phyloP scores from a whole-genome alignment of 768 basidiomycete species.

The Multifurca ochricompacta region DNA sequence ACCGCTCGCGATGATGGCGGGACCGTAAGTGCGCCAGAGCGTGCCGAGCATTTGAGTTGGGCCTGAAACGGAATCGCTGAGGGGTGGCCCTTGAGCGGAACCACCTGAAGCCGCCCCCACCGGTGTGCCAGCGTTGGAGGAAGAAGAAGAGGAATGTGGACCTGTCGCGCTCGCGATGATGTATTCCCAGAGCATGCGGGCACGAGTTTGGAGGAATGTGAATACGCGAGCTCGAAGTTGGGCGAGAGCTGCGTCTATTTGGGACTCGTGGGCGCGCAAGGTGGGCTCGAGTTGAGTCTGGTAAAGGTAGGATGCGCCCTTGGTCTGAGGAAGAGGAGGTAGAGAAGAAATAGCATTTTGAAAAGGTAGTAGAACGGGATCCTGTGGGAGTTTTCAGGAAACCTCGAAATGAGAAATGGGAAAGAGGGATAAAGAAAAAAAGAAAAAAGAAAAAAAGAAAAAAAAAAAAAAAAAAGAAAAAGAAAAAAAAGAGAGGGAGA shows the following conservation, averaged over 20 bases:
- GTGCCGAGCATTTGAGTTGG: slow-evolving; percentile 58
- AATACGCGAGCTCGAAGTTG: slow-evolving; percentile 52
- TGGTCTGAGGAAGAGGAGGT: slow-evolving; percentile 84
- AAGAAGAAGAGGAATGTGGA: too few species aligned
- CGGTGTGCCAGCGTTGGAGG: slow-evolving; percentile 15
- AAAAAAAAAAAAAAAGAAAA: background rate
- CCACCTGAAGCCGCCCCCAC: slow-evolving; percentile 22
- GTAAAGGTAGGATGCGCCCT: slow-evolving; percentile 84
- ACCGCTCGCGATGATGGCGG: slow-evolving; percentile 59
- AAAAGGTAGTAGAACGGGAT: slow-evolving; percentile 81
- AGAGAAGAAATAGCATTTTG: slow-evolving; percentile 81
- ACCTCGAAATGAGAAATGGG: slow-evolving; percentile 13
- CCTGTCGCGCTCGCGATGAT: slow-evolving; percentile 44
- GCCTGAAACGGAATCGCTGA: slow-evolving; percentile 49
- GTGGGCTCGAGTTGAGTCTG: slow-evolving; percentile 70
- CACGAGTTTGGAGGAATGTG: slow-evolving; percentile 54
- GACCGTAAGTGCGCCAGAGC: slow-evolving; percentile 76
- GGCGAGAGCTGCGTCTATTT: slow-evolving; percentile 78
- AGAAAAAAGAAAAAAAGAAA: slow-evolving; percentile 2
- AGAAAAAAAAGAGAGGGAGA: slow-evolving; percentile 3
- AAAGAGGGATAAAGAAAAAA: too few species aligned
- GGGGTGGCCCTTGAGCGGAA: slow-evolving; percentile 35
- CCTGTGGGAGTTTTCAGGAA: slow-evolving; percentile 37
- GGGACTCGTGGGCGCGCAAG: slow-evolving; percentile 70
- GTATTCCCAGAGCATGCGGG: slow-evolving; percentile 60